Evolutionary conservation across 1,139 yeast species (phyloP).

Genomic region (Magnusiomyces ingens): DNA sequence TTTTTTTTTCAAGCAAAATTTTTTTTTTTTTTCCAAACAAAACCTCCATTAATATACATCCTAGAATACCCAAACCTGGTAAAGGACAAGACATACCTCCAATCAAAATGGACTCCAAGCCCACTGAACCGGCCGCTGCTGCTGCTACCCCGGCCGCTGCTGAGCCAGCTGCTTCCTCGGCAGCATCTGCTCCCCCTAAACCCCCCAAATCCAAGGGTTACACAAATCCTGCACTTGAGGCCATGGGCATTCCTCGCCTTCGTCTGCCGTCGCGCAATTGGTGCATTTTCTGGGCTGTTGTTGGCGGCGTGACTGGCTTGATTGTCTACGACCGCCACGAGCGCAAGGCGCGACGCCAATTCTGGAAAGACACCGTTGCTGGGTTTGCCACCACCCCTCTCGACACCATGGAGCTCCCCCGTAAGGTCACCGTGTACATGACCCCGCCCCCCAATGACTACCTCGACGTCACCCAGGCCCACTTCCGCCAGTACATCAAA

Average conservation of each 20-base stretch:
- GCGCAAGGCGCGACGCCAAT: slow-evolving; percentile 57
- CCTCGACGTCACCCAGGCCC: slow-evolving; percentile 63
- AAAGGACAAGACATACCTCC: not conserved
- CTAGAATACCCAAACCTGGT: not conserved
- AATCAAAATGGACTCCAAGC: not conserved
- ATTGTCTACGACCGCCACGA: slow-evolving; percentile 70
- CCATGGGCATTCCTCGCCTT: slow-evolving; percentile 77
- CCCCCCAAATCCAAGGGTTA: slow-evolving; percentile 41
- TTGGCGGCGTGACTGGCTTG: slow-evolving; percentile 63
- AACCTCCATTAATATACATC: not conserved
- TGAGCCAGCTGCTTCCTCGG: slow-evolving; percentile 1
- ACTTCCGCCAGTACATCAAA: slow-evolving; percentile 75
- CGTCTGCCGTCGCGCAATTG: slow-evolving; percentile 87
- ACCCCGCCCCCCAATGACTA: slow-evolving; percentile 97
- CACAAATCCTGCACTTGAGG: slow-evolving; percentile 79
- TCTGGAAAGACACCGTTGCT: slow-evolving; percentile 60
- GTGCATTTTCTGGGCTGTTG: slow-evolving; percentile 79
- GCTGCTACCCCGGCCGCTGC: not conserved
- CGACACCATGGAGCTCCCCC: slow-evolving; percentile 49
- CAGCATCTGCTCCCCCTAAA: slow-evolving; percentile 9
- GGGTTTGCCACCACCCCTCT: slow-evolving; percentile 42
- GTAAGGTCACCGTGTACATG: slow-evolving; percentile 73
- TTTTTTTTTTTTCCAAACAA: not conserved
- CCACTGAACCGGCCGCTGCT: not conserved
- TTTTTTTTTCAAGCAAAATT: not conserved